Evolutionary conservation across 23 red algal species (phyloP).

Genomic region (Gracilaria domingensis): DNA sequence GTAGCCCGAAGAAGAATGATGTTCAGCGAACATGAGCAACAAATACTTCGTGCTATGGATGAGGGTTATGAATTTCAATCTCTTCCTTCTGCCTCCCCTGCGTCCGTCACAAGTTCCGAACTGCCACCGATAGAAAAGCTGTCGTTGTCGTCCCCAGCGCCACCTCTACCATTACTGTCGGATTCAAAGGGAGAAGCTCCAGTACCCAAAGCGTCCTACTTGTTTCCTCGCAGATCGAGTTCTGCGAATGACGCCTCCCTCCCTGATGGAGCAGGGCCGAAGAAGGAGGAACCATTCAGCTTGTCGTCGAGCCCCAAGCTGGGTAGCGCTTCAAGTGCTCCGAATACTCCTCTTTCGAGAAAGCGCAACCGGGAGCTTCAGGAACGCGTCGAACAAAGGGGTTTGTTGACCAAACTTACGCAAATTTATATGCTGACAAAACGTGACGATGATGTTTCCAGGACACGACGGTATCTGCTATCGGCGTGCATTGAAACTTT

Average conservation of each 20-base stretch:
- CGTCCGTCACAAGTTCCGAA: conserved; percentile 23
- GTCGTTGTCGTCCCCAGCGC: not conserved
- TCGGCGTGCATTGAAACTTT: conserved; percentile 72
- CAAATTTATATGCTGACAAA: conserved; percentile 36
- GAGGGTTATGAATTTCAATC: conserved; percentile 22
- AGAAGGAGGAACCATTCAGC: not conserved
- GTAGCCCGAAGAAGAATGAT: conserved; percentile 1
- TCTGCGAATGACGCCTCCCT: not conserved
- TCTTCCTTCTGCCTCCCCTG: not conserved
- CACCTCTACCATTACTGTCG: not conserved
- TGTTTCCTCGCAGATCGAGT: not conserved
- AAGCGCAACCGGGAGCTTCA: not conserved
- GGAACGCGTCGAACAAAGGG: not conserved
- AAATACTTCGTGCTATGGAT: conserved; percentile 17
- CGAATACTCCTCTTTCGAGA: not conserved
- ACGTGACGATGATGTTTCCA: conserved; percentile 14
- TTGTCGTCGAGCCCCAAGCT: conserved; percentile 8
- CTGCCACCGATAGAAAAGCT: conserved; percentile 29
- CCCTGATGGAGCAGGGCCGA: not conserved
- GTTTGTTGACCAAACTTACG: conserved; percentile 43
- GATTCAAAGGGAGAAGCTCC: conserved; percentile 6
- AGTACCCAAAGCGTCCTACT: not conserved
- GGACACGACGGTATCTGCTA: conserved; percentile 54
- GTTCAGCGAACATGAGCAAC: conserved; percentile 49
- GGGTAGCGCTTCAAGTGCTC: not conserved